Percentiles rank a stretch among this genome's conserved stretches.
Evolutionary conservation across 345 rosid species (phyloP).

Genomic region (Camelina hispida): DNA sequence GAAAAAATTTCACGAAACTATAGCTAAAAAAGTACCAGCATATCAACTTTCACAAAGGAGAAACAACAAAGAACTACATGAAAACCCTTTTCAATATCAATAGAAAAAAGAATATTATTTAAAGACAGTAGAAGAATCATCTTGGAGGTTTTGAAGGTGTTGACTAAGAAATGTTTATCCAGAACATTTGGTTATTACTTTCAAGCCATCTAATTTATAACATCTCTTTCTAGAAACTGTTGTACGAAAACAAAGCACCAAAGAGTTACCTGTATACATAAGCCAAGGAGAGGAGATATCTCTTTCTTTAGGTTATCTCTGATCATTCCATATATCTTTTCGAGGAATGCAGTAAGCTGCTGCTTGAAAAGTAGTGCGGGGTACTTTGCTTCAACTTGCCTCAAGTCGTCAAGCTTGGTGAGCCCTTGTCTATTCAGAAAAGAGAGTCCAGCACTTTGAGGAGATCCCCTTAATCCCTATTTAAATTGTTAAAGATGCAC

Average conservation of each 20-base stretch:
- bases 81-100: background rate
- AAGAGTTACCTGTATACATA: slow-evolving; percentile 88
- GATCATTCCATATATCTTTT: slow-evolving; percentile 99
- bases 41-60: slow-evolving; percentile 12
- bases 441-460: slow-evolving; percentile 89
- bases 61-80: background rate
- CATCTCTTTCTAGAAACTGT: slow-evolving; percentile 1
- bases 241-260: slow-evolving; percentile 33
- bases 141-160: slow-evolving; percentile 12
- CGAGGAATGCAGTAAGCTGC: slow-evolving; percentile 98
- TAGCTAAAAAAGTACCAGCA: background rate
- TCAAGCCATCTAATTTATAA: background rate
- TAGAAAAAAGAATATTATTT: background rate
- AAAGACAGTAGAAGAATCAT: slow-evolving; percentile 11
- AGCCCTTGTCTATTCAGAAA: slow-evolving; percentile 74
- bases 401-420: slow-evolving; percentile 79
- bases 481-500: slow-evolving; percentile 35
- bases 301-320: slow-evolving; percentile 96
- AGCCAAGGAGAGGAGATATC: slow-evolving; percentile 93
- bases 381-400: slow-evolving; percentile 97
- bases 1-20: background rate
- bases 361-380: slow-evolving; percentile 97
- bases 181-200: slow-evolving; percentile 2
- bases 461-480: slow-evolving; percentile 86
- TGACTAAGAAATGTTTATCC: background rate